Evolutionary conservation across 2,329 filamentous ascomycete species (phyloP).

Genomic region (Aspergillus sp.): DNA sequence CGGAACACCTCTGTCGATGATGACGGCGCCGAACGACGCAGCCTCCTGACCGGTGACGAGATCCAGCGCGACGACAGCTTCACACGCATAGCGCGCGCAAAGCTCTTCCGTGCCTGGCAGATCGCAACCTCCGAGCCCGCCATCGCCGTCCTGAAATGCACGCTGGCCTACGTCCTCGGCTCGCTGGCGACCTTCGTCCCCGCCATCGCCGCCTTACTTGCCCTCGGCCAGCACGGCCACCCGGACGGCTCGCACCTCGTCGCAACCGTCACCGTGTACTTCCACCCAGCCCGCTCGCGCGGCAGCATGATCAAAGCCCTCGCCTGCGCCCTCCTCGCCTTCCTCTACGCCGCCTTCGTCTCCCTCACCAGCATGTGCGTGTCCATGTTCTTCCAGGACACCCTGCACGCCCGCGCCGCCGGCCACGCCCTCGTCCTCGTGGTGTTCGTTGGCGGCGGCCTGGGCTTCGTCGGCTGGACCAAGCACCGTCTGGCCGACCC

Average conservation of each 20-base stretch:
- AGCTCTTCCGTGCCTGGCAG: slow-evolving; percentile 28
- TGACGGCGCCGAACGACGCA: slow-evolving; percentile 29
- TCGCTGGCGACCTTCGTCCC: slow-evolving; percentile 78
- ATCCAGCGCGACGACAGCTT: slow-evolving; percentile 8
- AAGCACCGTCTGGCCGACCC: slow-evolving; percentile 72
- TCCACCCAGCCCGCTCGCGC: slow-evolving; percentile 75
- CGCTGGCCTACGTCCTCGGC: slow-evolving; percentile 76
- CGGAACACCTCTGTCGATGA: slow-evolving; percentile 6
- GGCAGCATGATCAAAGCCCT: slow-evolving; percentile 86
- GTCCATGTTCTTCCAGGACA: slow-evolving; percentile 64
- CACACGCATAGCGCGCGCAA: slow-evolving; percentile 11
- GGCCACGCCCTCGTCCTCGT: slow-evolving; percentile 73
- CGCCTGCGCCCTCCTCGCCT: slow-evolving; percentile 65
- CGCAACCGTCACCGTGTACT: slow-evolving; percentile 88
- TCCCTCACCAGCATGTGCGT: slow-evolving; percentile 82
- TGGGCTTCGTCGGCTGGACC: slow-evolving; percentile 81
- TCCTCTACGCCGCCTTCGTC: slow-evolving; percentile 66
- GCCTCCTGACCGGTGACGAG: slow-evolving; percentile 22
- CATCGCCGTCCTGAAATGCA: slow-evolving; percentile 79
- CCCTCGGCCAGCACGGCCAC: slow-evolving; percentile 65
- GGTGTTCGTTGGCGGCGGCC: slow-evolving; percentile 73
- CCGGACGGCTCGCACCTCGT: slow-evolving; percentile 92
- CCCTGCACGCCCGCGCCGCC: slow-evolving; percentile 55
- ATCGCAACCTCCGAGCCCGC: slow-evolving; percentile 66
- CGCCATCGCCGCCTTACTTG: slow-evolving; percentile 62